Base-by-base conservation (phyloP, 2,329 filamentous ascomycete genomes). In the Lasiodiplodia gonubiensis region DNA sequence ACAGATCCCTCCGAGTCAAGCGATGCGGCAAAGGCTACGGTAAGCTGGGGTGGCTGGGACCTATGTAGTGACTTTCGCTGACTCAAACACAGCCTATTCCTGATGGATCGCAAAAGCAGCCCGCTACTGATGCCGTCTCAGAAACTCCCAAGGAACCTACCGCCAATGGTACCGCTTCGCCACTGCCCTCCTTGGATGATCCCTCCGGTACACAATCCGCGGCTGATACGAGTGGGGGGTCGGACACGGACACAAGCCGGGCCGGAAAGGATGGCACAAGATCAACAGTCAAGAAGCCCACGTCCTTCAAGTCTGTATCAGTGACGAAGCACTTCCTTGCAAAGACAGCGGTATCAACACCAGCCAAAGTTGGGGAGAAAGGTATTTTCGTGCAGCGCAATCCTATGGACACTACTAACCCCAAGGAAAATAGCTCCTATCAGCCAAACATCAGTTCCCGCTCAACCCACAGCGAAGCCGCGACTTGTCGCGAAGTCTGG, bases 271-370 rank as follows among this genome's bases (percentile, higher is more conserved):
- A 86, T 72, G 83, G 84, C 59, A 83, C 89, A 3, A 83, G 89
- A 39, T 61, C 57, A 30, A 51, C 46, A 48, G 30, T 52, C 70
- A 93, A 92, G 84, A 94, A 92, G 79, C 89, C 89, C 23, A 82
- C 89, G 21, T 90, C 89, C 14, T 95, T 96, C 84, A 96, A 95
- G 79, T 88, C 92, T 21, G 90, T 95, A 57, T 94, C 91, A 5
- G 91, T 94, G 71, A 94, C 94, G 71, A 93, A 92, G 79, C 93
- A 88, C 52, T 96, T 94, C 75, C 84, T 95, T n/a, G 87, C 91
- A 69, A 94, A 94, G 78, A 85, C 87, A 27, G 83, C 81, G 23
- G 77, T 86, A n/a, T 79, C 85, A n/a, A 79, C 82, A 39, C 81
- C 85, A 11, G 72, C 80, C 42, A 76, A 83, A 48, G 42, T 23